These are phyloP conservation scores for Cyathus striatus DNA, from an alignment of 768 basidiomycete species.

Conservation along the genomic window DNA sequence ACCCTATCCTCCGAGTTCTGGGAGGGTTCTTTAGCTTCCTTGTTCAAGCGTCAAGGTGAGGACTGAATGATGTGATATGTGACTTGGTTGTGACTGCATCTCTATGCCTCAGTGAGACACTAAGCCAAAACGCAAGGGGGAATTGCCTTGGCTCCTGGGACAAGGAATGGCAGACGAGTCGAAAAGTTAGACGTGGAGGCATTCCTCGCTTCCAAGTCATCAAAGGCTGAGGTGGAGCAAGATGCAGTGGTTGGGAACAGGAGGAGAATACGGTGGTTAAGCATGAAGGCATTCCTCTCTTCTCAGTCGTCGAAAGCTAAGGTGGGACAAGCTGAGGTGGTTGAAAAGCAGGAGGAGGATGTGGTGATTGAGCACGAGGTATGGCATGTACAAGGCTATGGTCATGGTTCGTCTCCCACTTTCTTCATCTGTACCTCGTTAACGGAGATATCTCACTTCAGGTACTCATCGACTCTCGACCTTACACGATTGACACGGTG, in stretches of 20 bases:
- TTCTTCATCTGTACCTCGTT: not conserved
- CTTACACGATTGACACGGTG: too few relatives aligned
- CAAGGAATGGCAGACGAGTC: conserved; percentile 69
- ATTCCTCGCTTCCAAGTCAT: conserved; percentile 13
- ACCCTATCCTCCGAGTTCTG: too few relatives aligned
- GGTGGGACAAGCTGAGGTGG: too few relatives aligned
- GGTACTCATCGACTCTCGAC: conserved; percentile 74
- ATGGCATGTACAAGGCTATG: conserved; percentile 91
- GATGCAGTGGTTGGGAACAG: not conserved
- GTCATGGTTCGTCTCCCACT: conserved; percentile 49
- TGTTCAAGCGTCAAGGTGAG: too few relatives aligned
- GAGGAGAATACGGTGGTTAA: conserved; percentile 57
- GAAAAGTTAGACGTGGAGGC: conserved; percentile 72
- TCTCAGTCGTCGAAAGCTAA: too few relatives aligned
- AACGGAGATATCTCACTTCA: conserved; percentile 76
- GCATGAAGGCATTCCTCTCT: too few relatives aligned
- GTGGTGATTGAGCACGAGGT: conserved; percentile 68
- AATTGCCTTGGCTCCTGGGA: conserved; percentile 58
- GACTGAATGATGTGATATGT: too few relatives aligned
- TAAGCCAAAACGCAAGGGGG: conserved; percentile 65
- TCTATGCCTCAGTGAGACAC: conserved; percentile 75
- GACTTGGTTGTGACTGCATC: too few relatives aligned
- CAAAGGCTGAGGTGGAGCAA: not conserved
- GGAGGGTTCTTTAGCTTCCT: too few relatives aligned
- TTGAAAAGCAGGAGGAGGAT: too few relatives aligned